Evolutionary conservation across 2,329 filamentous ascomycete species (phyloP).

Genomic region (Venturia carpophila): DNA sequence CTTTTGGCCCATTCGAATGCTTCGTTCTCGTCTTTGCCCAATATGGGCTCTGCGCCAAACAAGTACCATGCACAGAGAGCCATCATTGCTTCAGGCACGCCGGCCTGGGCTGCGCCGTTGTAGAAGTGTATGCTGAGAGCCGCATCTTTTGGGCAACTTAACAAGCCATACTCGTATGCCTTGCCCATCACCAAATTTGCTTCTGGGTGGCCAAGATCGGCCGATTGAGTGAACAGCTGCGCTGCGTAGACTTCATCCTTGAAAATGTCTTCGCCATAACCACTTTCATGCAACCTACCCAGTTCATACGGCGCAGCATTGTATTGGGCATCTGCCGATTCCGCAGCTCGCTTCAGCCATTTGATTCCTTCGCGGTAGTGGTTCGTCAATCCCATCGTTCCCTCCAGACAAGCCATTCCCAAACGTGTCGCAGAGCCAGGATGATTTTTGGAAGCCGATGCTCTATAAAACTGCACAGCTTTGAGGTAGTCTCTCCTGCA

Average conservation of each 20-base stretch:
- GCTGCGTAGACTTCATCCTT: constrained; percentile 83
- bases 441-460: constrained; percentile 86
- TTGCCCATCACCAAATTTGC: constrained; percentile 88
- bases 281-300: constrained; percentile 77
- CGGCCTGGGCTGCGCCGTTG: constrained; percentile 78
- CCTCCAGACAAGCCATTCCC: constrained; percentile 80
- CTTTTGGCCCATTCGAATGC: constrained; percentile 92
- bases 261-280: constrained; percentile 93
- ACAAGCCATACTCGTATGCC: constrained; percentile 85
- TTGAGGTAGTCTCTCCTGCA: constrained; percentile 83
- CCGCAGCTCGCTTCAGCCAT: constrained; percentile 89
- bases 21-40: constrained; percentile 93
- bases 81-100: constrained; percentile 90
- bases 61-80: constrained; percentile 98
- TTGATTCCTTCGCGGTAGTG: constrained; percentile 87
- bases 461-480: constrained; percentile 86
- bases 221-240: constrained; percentile 88
- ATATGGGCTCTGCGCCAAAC: constrained; percentile 81
- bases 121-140: constrained; percentile 96
- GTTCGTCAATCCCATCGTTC: constrained; percentile 76
- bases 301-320: constrained; percentile 89
- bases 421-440: constrained; percentile 91
- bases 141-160: constrained; percentile 83
- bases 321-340: constrained; percentile 85
- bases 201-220: constrained; percentile 81